These are phyloP conservation scores for Solanum pinnatisectum DNA, from an alignment of 257 asterid species.

Conservation along the genomic window DNA sequence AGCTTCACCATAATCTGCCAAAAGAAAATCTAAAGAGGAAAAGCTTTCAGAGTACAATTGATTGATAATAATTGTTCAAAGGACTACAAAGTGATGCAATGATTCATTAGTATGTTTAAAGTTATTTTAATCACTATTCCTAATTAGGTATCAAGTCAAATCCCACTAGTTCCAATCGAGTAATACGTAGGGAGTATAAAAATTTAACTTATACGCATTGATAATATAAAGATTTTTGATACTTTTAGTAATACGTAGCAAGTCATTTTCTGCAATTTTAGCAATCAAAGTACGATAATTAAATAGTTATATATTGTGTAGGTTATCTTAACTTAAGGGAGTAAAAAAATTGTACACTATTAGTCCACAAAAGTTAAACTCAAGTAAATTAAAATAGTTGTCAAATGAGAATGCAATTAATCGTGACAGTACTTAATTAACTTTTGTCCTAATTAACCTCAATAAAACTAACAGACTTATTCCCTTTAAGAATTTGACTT, in stretches of 20 bases:
- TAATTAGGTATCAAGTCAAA: background rate
- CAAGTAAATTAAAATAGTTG: background rate
- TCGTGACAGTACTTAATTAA: background rate
- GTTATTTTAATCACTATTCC: background rate
- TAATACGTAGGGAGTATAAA: no score
- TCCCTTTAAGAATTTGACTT: background rate
- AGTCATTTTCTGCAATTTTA: background rate
- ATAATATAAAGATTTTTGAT: background rate
- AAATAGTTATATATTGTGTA: background rate
- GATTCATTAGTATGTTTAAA: background rate
- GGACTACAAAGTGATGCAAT: background rate
- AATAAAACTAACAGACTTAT: background rate
- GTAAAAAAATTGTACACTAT: background rate
- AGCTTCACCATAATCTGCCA: background rate
- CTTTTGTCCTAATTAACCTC: background rate
- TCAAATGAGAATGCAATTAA: background rate
- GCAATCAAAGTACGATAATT: background rate
- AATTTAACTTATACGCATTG: fast-evolving
- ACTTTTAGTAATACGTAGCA: background rate
- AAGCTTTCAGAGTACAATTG: background rate
- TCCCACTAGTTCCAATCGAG: background rate
- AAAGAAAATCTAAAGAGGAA: background rate
- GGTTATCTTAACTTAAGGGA: background rate
- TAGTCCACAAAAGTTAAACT: background rate
- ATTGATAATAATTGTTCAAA: background rate